phyloP scores from a whole-genome alignment of 2,329 filamentous ascomycete species.

The Ophiostoma piceae region DNA sequence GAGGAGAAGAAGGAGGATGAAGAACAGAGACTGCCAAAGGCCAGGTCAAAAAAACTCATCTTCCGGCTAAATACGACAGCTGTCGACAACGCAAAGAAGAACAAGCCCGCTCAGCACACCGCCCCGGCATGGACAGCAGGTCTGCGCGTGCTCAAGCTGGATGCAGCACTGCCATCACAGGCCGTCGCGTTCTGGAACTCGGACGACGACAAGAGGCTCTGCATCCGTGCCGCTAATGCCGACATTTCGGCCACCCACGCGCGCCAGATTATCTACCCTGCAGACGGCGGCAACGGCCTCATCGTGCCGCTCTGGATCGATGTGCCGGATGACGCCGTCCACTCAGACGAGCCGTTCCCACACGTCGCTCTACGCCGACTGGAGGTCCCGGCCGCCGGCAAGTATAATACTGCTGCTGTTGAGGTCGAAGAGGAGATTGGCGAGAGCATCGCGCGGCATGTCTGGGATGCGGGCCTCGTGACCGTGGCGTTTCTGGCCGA shows the following conservation, averaged over 20 bases:
- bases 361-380: constrained; percentile 35
- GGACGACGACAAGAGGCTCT: constrained; percentile 22
- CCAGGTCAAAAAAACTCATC: background rate
- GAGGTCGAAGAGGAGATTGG: constrained; percentile 53
- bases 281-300: constrained; percentile 32
- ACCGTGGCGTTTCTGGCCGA: constrained; percentile 38
- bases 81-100: background rate
- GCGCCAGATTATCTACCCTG: constrained; percentile 27
- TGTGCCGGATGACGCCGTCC: constrained; percentile 26
- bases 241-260: constrained; percentile 27
- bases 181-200: constrained; percentile 10
- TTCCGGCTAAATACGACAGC: background rate
- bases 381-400: constrained; percentile 22
- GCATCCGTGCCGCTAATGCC: constrained; percentile 29
- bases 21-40: background rate
- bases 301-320: constrained; percentile 44
- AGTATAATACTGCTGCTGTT: constrained; percentile 28
- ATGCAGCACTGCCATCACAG: constrained; percentile 30
- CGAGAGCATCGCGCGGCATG: constrained; percentile 55
- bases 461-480: constrained; percentile 54
- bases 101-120: constrained; percentile 4
- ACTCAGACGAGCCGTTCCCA: constrained; percentile 14
- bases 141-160: constrained; percentile 37
- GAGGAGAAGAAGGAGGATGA: background rate
- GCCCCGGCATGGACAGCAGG: constrained; percentile 32